These are phyloP conservation scores for Neopestalotiopsis sp. DNA, from an alignment of 2,329 filamentous ascomycete species.

Conservation along the genomic window DNA sequence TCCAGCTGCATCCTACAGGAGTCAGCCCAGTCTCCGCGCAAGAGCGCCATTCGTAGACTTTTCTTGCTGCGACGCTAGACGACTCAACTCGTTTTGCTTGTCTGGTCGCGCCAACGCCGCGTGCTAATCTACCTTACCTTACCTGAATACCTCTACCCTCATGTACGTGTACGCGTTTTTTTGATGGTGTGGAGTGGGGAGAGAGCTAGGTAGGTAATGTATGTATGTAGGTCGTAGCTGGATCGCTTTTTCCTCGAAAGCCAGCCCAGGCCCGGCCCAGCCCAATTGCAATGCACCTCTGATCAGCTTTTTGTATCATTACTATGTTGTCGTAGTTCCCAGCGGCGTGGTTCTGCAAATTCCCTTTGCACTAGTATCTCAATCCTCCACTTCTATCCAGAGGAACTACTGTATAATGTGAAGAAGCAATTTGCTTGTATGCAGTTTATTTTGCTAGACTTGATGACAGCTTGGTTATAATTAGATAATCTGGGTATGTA, in stretches of 20 bases:
- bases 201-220: too few relatives aligned
- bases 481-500: background rate
- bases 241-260: too few relatives aligned
- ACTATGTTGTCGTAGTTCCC: background rate
- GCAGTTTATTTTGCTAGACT: background rate
- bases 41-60: background rate
- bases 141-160: too few relatives aligned
- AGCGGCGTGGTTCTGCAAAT: background rate
- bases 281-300: too few relatives aligned
- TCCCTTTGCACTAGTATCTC: background rate
- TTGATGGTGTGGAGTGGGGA: background rate
- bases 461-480: background rate
- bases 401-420: background rate
- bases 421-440: conserved; percentile 1
- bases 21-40: background rate
- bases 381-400: background rate
- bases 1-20: background rate
- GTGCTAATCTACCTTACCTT: background rate
- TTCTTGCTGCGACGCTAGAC: background rate
- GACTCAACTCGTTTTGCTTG: background rate
- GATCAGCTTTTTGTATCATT: background rate
- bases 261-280: too few relatives aligned
- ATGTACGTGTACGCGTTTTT: too few relatives aligned
- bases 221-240: too few relatives aligned
- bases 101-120: background rate